Evolutionary conservation across 2,329 filamentous ascomycete species (phyloP), one percentile per base, ranked within the genome.

Genomic region (Diplodia mutila): DNA sequence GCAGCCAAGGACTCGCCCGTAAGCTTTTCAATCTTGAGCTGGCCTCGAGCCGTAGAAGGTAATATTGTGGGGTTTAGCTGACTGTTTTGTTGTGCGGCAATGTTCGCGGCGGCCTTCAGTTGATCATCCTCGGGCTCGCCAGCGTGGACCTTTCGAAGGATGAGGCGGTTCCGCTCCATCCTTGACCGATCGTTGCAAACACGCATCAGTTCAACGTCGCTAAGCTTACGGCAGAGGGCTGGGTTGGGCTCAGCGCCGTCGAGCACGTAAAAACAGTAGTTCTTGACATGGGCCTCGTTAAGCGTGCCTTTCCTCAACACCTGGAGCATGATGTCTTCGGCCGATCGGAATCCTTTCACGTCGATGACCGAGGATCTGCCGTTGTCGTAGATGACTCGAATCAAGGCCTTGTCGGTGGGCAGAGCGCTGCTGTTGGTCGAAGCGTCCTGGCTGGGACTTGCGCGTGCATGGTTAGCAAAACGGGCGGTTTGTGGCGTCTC

Each of bases 201-300:
- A 69, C 92, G 89, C 85, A 95, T 91, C 12, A 99, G 83, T 77
- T 99, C 95, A 4, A 89, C 90, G 74, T 99, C 95, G 39, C 90
- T 90, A 48, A 98, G 84, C 61, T 92, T 89, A 69, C 93, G 89
- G 77, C 92, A 96, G 75, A 93, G 89, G 61, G 86, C 87, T 34
- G 93, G 90, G 72, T 95, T 90, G 1, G 94, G 90, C 57, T 97
- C 93, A 48, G 93, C 83, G 61, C 94, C 94, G 71, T 92, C 90
- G 68, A 98, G 84, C 0, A 97, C 90, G 84, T 95, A 98, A 81
- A 99, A 98, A 82, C 94, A 97, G 81, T 97, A 98, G 75, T 96
- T 97, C 74, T 93, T 89, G 77, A 95, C 91, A 74, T 97, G 93
- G 70, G 94, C 92, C 75, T 97, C 93, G 25, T 93, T 91, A 34